Conservation (phyloP, 306 rosid genomes). For the Boehmeria nivea region DNA sequence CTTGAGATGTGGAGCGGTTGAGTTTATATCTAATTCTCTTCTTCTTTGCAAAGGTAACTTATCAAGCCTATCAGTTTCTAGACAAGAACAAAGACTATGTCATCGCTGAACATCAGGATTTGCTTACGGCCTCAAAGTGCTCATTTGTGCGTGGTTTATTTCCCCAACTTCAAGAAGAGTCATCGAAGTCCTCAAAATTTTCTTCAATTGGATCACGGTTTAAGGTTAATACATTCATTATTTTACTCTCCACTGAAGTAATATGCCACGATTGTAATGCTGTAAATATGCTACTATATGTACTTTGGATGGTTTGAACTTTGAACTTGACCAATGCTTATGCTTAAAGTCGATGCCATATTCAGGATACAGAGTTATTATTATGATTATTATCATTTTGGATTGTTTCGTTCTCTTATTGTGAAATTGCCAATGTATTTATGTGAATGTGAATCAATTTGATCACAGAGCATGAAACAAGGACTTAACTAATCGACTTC, state of each 20-base stretch:
- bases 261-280: background rate
- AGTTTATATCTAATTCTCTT: conserved; percentile 25
- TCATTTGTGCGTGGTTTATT: conserved; percentile 76
- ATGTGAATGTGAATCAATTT: background rate
- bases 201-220: conserved; percentile 96
- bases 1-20: background rate
- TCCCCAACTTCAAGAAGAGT: conserved; percentile 78
- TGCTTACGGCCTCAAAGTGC: conserved; percentile 80
- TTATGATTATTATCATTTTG: background rate
- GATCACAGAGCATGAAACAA: conserved; percentile 15
- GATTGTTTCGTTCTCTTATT: background rate
- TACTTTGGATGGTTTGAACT: too few relatives aligned
- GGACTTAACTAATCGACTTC: conserved; percentile 14
- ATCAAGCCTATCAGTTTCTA: conserved; percentile 86
- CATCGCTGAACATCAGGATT: conserved; percentile 89
- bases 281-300: background rate
- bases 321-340: too few relatives aligned
- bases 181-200: conserved; percentile 90
- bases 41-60: conserved; percentile 47
- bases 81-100: conserved; percentile 99
- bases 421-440: background rate
- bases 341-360: too few relatives aligned
- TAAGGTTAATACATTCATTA: conserved; percentile 44
- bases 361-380: background rate
- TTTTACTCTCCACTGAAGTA: background rate